A percentile compares a stretch with the other conserved stretches of the same genome.
phyloP scores from a whole-genome alignment of 2,329 filamentous ascomycete species.

The Passalora sequoiae region DNA sequence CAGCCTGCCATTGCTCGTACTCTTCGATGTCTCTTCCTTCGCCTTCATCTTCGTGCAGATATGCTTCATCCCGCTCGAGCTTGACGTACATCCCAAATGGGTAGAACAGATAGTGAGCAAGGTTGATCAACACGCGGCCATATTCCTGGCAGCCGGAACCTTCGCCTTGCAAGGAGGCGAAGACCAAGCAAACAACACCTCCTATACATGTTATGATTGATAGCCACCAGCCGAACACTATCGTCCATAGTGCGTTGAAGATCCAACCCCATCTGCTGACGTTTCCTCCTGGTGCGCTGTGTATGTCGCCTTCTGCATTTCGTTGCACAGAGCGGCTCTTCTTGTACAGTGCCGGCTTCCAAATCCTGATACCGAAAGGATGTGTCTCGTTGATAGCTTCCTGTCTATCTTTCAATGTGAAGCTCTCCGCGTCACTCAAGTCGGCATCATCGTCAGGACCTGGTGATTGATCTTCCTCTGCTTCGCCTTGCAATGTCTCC shows the following conservation, averaged over 20 bases:
- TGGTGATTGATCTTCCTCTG: slow-evolving; percentile 39
- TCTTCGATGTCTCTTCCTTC: slow-evolving; percentile 96
- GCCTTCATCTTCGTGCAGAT: slow-evolving; percentile 87
- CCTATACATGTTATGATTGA: slow-evolving; percentile 68
- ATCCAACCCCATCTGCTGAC: slow-evolving; percentile 80
- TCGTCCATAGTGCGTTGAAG: slow-evolving; percentile 85
- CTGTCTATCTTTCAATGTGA: slow-evolving; percentile 93
- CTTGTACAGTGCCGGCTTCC: slow-evolving; percentile 98
- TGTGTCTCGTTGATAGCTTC: slow-evolving; percentile 98
- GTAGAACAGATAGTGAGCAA: slow-evolving; percentile 84
- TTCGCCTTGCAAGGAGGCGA: slow-evolving; percentile 61
- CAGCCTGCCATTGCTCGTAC: slow-evolving; percentile 98
- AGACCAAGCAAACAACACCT: slow-evolving; percentile 70
- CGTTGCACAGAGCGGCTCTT: slow-evolving; percentile 95
- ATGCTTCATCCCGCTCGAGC: slow-evolving; percentile 87
- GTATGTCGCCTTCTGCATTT: slow-evolving; percentile 92
- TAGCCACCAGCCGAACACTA: slow-evolving; percentile 96
- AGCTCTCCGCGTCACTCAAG: slow-evolving; percentile 90
- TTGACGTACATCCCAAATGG: slow-evolving; percentile 96
- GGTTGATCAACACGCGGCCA: slow-evolving; percentile 74
- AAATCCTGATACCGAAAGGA: slow-evolving; percentile 96
- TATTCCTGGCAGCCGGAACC: slow-evolving; percentile 81
- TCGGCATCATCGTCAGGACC: slow-evolving; percentile 60
- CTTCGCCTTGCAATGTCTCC: slow-evolving; percentile 38
- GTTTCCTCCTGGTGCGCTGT: slow-evolving; percentile 82